Base-by-base conservation (phyloP, 2,329 filamentous ascomycete genomes). In the Monascus ruber region DNA sequence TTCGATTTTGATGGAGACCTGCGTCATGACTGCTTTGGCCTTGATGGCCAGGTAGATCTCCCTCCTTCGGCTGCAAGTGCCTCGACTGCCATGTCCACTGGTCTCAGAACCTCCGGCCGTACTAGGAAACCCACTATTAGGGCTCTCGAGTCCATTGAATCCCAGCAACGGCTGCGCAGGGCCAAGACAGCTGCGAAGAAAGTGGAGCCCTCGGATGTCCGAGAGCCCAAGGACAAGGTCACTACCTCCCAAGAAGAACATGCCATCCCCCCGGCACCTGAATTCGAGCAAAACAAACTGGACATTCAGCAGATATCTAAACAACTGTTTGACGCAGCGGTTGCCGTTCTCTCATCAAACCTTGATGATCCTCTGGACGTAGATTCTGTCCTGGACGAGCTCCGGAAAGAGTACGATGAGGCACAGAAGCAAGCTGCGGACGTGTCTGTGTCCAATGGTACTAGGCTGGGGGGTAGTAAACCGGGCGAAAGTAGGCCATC, bases 1-100 rank as follows among this genome's bases (percentile, higher is more conserved):
- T 49, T 50, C 6, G 48, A 51, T 11, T 50, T 51, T 24, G 46
- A 45, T 31, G 17, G 44, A 2, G 49, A 51, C 4, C 45, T 51
- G 43, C 50, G 50, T 32, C 36, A 43, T 9, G 28, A 29, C 10
- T 43, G 48, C 34, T 49, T 42, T 24, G 49, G 48, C 10, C 42
- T 52, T 10, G 49, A 50, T 25, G 51, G 47, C 5, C 43, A 46
- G 9, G 36, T 42, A 11, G 51, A 53, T 6, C 33, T 36, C 9
- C 47, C 46, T 4, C 42, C 42, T 5, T 53, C 50, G 3, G 46
- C 50, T 5, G 47, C 43, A 6, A 47, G 46, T 41, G 39, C 45
- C 11, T 43, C 47, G 8, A 48, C 48, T 3, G 40, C 42, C 7
- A 47, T 44, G 2, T 50, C 49, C 1, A 32, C 39, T 5, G 46